Conservation (phyloP, 129 eudicot species). For the Tagetes erecta region DNA sequence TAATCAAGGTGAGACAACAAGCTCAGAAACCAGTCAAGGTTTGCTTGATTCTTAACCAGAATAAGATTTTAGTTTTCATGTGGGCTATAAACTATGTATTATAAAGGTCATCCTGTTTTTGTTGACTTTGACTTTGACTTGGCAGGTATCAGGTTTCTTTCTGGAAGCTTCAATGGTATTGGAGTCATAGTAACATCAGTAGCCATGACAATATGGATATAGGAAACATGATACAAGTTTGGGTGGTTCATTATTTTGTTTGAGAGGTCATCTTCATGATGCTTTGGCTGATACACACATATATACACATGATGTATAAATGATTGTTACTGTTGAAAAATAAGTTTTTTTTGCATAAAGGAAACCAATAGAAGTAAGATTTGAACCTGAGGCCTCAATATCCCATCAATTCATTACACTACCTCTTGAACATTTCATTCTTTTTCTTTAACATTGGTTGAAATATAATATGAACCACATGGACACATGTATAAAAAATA, state of each 20-base stretch:
- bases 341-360: neutral
- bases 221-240: slow-evolving; percentile 31
- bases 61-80: too few relatives aligned
- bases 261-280: neutral
- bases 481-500: neutral
- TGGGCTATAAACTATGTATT: too few relatives aligned
- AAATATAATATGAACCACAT: slow-evolving; percentile 6
- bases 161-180: slow-evolving; percentile 49
- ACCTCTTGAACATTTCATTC: neutral
- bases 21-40: neutral
- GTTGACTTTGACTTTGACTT: slow-evolving; percentile 15
- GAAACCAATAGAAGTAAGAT: too few relatives aligned
- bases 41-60: neutral
- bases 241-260: slow-evolving; percentile 9
- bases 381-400: too few relatives aligned
- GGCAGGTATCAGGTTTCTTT: slow-evolving; percentile 41
- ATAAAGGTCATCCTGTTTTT: neutral
- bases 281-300: neutral
- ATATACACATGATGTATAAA: neutral
- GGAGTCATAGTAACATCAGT: slow-evolving; percentile 34
- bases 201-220: slow-evolving; percentile 31
- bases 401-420: too few relatives aligned
- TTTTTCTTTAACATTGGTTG: slow-evolving; percentile 2
- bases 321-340: neutral
- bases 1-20: slow-evolving; percentile 41